Conservation (phyloP, 129 eudicot species). For the Saussurea involucrata region DNA sequence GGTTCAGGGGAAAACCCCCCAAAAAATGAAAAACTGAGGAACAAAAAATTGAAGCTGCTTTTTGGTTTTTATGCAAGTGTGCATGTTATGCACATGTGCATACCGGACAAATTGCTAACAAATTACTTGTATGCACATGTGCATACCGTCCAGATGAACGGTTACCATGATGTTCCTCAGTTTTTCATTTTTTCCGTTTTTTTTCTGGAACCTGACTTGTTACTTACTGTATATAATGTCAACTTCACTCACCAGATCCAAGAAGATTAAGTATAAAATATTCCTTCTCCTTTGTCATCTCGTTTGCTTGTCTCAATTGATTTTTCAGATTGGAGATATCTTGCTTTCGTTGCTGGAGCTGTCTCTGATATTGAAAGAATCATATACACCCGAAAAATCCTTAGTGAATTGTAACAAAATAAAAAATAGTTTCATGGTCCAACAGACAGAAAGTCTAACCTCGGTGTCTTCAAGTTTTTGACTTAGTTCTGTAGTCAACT, state of each 20-base stretch:
- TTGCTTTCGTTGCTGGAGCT: constrained; percentile 41
- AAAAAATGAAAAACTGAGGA: too few relatives aligned
- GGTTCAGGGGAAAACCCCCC: too few relatives aligned
- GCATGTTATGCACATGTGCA: too few relatives aligned
- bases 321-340: constrained; percentile 39
- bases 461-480: constrained; percentile 38
- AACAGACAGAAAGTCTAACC: constrained; percentile 27
- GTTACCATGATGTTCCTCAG: too few relatives aligned
- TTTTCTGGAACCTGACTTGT: too few relatives aligned
- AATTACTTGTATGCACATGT: too few relatives aligned
- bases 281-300: constrained; percentile 53
- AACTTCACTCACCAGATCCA: constrained; percentile 45
- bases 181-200: too few relatives aligned
- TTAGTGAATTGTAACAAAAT: background rate
- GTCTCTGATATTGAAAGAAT: constrained; percentile 32
- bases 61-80: too few relatives aligned
- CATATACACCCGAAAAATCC: background rate
- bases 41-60: too few relatives aligned
- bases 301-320: constrained; percentile 40
- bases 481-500: constrained; percentile 46
- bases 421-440: background rate
- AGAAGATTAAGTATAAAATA: constrained; percentile 51
- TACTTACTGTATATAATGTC: background rate
- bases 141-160: too few relatives aligned
- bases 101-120: too few relatives aligned